Evolutionary conservation across 2,329 filamentous ascomycete genomes (phyloP).

Genomic region (Colletotrichum sojae): DNA sequence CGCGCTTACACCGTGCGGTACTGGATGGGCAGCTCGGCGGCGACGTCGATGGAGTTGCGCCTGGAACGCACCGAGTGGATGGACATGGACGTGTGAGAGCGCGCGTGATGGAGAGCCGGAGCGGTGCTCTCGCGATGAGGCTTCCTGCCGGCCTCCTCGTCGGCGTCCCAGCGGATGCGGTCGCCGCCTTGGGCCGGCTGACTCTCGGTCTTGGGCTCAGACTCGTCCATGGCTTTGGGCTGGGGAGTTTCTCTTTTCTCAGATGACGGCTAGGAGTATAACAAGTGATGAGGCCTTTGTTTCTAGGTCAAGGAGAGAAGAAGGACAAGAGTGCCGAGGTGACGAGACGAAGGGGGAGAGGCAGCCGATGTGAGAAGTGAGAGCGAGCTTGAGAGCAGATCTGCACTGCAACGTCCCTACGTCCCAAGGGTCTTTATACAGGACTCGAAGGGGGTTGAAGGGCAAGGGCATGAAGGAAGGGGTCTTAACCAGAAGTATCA

Average conservation of each 20-base stretch:
- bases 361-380: conserved; percentile 15
- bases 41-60: conserved; percentile 56
- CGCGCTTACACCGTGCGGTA: conserved; percentile 66
- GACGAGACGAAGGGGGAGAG: not conserved
- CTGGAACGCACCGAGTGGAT: conserved; percentile 56
- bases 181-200: conserved; percentile 42
- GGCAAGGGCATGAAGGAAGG: conserved; percentile 5
- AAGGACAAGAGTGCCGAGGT: not conserved
- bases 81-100: conserved; percentile 56
- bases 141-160: conserved; percentile 48
- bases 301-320: not conserved
- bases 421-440: conserved; percentile 35
- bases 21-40: conserved; percentile 64
- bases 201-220: conserved; percentile 43
- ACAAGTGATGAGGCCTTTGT: not conserved
- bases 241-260: not conserved
- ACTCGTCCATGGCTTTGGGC: conserved; percentile 44
- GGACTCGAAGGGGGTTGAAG: conserved; percentile 2
- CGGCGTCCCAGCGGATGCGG: conserved; percentile 55
- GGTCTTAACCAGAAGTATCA: conserved; percentile 27
- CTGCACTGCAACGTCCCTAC: conserved; percentile 11
- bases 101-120: conserved; percentile 43
- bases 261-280: not conserved
- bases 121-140: conserved; percentile 28
- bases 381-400: conserved; percentile 19